These are phyloP conservation scores for Phytophthora chlamydospora DNA, from an alignment of 352 stramenopile species.

Conservation along the genomic window DNA sequence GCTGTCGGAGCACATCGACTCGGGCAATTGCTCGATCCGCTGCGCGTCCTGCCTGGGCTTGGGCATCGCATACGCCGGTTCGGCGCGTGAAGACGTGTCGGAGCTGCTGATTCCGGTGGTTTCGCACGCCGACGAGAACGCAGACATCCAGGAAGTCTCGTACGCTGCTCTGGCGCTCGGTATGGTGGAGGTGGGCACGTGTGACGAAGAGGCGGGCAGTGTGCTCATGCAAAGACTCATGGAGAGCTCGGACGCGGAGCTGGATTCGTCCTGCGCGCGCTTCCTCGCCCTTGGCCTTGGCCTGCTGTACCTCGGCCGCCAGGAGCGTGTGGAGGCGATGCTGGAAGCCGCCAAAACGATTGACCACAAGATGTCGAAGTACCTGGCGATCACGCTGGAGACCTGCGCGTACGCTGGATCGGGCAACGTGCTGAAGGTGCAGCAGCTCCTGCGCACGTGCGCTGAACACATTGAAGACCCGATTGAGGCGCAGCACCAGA, in stretches of 20 bases:
- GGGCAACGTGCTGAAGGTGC: conserved; percentile 99
- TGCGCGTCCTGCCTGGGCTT: conserved; percentile 95
- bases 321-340: conserved; percentile 98
- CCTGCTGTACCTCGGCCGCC: conserved; percentile 95
- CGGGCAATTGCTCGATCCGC: conserved; percentile 93
- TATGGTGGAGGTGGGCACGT: conserved; percentile 98
- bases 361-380: conserved; percentile 98
- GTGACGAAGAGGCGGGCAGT: conserved; percentile 96
- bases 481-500: conserved; percentile 86
- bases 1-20: conserved; percentile 97
- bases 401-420: conserved; percentile 98
- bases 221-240: conserved; percentile 98
- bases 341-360: conserved; percentile 98
- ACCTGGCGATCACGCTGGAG: conserved; percentile 96
- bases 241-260: conserved; percentile 97
- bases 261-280: conserved; percentile 95
- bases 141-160: conserved; percentile 92
- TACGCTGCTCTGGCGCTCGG: conserved; percentile 96
- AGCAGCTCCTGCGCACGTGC: conserved; percentile 98
- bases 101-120: conserved; percentile 97
- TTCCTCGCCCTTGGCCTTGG: conserved; percentile 98
- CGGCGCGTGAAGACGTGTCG: conserved; percentile 96
- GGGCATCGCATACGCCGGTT: conserved; percentile 98
- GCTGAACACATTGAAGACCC: conserved; percentile 95
- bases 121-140: conserved; percentile 88